A percentile compares a stretch with the other conserved stretches of the same genome.
Conservation (phyloP, 1,139 yeast species). For the Zygosaccharomyces sapae region DNA sequence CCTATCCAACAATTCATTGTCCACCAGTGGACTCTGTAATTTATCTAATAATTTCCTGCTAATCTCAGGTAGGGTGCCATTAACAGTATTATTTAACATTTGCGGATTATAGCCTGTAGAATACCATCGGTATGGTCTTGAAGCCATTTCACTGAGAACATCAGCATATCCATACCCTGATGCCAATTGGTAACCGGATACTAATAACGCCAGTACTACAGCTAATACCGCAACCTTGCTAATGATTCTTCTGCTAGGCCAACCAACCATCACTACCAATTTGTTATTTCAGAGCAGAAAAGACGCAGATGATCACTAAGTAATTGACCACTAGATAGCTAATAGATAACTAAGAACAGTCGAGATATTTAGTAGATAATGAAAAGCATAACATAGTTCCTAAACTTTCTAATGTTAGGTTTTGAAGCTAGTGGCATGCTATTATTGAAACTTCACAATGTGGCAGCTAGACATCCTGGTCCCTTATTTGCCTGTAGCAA, state of each 20-base stretch:
- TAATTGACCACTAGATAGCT: too few species aligned
- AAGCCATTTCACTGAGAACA: conserved; percentile 2
- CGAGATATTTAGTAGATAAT: too few species aligned
- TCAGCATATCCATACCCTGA: conserved; percentile 2
- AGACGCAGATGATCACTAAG: neutral
- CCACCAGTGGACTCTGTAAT: conserved; percentile 15
- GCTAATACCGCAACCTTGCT: neutral
- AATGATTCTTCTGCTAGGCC: conserved; percentile 2
- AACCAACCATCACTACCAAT: conserved; percentile 1
- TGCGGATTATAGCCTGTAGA: neutral
- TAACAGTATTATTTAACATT: too few species aligned
- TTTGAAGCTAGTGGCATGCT: too few species aligned
- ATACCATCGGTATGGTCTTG: conserved; percentile 4
- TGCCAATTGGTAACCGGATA: neutral
- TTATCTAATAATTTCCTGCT: conserved; percentile 5
- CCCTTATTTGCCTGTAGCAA: conserved; percentile 2
- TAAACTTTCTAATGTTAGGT: too few species aligned
- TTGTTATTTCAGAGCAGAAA: neutral
- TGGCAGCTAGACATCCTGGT: too few species aligned
- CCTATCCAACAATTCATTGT: conserved; percentile 3
- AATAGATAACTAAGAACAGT: too few species aligned
- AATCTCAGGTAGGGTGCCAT: neutral
- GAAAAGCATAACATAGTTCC: too few species aligned
- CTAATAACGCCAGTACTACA: conserved; percentile 3
- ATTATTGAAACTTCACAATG: too few species aligned